Percentiles rank a stretch among this genome's conserved stretches.
phyloP scores from a whole-genome alignment of 108 stramenopile genomes.

The Nitzschia sp. region DNA sequence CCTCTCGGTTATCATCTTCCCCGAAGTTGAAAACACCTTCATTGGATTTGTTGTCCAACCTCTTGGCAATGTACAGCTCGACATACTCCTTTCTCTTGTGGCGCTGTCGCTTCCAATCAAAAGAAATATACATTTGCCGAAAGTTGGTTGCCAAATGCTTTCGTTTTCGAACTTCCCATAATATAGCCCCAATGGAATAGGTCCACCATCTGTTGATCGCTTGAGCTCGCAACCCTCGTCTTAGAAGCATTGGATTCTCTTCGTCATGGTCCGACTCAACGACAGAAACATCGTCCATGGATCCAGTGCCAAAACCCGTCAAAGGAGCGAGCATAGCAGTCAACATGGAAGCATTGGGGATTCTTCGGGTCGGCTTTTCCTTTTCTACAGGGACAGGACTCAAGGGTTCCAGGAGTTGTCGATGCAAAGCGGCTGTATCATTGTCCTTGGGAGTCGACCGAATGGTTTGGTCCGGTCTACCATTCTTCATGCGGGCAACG shows the following conservation, averaged over 20 bases:
- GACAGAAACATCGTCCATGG: not conserved
- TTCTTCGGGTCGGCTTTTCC: too few species aligned
- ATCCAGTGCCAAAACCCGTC: constrained; percentile 1
- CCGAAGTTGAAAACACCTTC: constrained; percentile 12
- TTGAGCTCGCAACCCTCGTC: constrained; percentile 21
- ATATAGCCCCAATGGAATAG: constrained; percentile 49
- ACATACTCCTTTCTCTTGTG: constrained; percentile 65
- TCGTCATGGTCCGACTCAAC: not conserved
- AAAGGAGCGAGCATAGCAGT: constrained; percentile 12
- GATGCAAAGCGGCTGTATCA: constrained; percentile 14
- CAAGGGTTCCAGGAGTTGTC: constrained; percentile 9
- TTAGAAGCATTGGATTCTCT: not conserved
- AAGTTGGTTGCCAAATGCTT: constrained; percentile 36
- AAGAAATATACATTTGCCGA: constrained; percentile 33
- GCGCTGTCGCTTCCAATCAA: constrained; percentile 56
- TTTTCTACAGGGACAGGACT: not conserved
- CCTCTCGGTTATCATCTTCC: constrained; percentile 29
- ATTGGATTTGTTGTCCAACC: constrained; percentile 27
- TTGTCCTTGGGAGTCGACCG: constrained; percentile 36
- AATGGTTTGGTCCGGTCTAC: constrained; percentile 59
- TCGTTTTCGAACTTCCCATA: constrained; percentile 54
- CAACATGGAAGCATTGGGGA: not conserved
- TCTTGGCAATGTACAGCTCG: constrained; percentile 48
- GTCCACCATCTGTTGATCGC: constrained; percentile 69
- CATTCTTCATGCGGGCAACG: constrained; percentile 53